Base-by-base conservation (phyloP, 805 yeast species). In the Nadsonia fulvescens region DNA sequence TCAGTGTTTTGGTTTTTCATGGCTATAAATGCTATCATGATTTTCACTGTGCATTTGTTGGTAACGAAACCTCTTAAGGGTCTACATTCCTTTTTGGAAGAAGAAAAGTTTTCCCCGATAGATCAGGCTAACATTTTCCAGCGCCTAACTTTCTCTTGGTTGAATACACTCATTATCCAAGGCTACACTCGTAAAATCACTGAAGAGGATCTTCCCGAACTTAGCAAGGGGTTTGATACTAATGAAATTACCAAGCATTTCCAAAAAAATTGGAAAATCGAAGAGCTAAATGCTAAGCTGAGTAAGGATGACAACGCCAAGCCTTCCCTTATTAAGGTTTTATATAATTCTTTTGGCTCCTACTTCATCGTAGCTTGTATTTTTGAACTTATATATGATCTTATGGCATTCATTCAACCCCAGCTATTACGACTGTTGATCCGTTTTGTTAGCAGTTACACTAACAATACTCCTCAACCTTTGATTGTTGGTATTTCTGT, bases 321-420 rank as follows among this genome's bases (percentile, higher is more conserved):
- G n/a, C n/a, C n/a, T n/a, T n/a, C 76, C 1, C 49, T 74, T 29
- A 46, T 63, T 6, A 46, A 53, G 45, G 73, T 83, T 1, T 37
- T 81, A 11, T 35, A 58, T 9, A 53, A 52, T 31, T 67, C 83
- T 2, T 76, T 74, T 51, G 89, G 86, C 22, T 41, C 45, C 1
- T 67, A 66, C 13, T 70, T 74, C 37, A 12, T 63, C 2, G 29
- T 65, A 20, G 83, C 77, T 7, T 78, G 74, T 27, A 31, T 59
- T 4, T 75, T 71, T 51, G 75, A 75, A 38, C 56, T 59, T 3
- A 31, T 59, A 13, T 77, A 73, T 43, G 93, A 82, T 53, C 36
- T 61, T 14, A 51, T 78, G 29, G 75, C 81, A 0, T 76, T 72
- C 42, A 56, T 62, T n/a, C 83, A 75, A 44, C 92, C 93, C 0